These are phyloP conservation scores for Paramecium caudatum DNA, from an alignment of 73 alveolate species.

Conservation along the genomic window DNA sequence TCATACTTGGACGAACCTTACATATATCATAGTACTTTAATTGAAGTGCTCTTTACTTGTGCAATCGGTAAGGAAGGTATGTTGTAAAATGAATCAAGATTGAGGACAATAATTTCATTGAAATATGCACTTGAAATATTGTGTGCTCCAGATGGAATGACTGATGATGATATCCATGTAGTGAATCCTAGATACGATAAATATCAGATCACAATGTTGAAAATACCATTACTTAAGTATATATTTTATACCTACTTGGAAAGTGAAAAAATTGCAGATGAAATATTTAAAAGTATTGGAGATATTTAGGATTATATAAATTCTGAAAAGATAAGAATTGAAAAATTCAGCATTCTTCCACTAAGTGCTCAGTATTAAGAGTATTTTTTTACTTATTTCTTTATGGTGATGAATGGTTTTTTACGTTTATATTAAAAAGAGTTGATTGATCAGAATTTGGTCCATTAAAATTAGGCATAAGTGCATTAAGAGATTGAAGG, in stretches of 20 bases:
- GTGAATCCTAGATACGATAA: constrained; percentile 45
- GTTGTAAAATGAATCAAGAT: constrained; percentile 77
- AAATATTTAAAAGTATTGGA: constrained; percentile 56
- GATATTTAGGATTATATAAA: constrained; percentile 63
- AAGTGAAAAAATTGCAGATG: constrained; percentile 76
- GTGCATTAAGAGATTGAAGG: constrained; percentile 42
- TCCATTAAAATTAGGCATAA: constrained; percentile 39
- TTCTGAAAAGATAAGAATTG: constrained; percentile 59
- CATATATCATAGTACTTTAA: constrained; percentile 72
- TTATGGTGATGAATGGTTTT: constrained; percentile 36
- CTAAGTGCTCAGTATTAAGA: constrained; percentile 53
- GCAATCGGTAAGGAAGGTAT: constrained; percentile 80
- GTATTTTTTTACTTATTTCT: constrained; percentile 36
- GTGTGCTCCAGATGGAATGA: constrained; percentile 70
- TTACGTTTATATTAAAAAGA: constrained; percentile 36
- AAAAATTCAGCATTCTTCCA: background rate
- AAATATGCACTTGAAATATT: constrained; percentile 73
- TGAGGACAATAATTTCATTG: constrained; percentile 69
- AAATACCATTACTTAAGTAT: constrained; percentile 68
- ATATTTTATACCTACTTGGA: constrained; percentile 70
- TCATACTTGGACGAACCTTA: constrained; percentile 78
- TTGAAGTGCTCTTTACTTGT: constrained; percentile 68
- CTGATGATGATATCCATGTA: constrained; percentile 59
- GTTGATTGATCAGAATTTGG: constrained; percentile 16
- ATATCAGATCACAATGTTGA: constrained; percentile 26